Evolutionary conservation across 371 early-diverging fungal genomes (phyloP).

Genomic region (Circinella minor): DNA sequence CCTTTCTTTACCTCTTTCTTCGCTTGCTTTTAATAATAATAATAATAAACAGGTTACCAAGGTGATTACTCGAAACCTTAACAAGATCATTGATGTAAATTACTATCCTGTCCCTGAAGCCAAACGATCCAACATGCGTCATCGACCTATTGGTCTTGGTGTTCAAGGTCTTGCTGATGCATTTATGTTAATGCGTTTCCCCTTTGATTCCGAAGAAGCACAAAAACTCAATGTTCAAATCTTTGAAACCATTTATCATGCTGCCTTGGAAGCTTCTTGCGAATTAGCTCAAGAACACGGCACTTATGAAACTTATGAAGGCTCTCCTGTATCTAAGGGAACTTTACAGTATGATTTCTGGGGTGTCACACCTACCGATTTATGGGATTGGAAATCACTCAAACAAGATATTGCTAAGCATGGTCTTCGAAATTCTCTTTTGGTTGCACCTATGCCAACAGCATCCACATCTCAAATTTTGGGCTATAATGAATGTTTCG

Average conservation of each 20-base stretch:
- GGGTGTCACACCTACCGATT: slow-evolving; percentile 79
- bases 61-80: slow-evolving; percentile 90
- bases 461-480: slow-evolving; percentile 99
- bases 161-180: slow-evolving; percentile 99
- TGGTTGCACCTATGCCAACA: slow-evolving; percentile 99
- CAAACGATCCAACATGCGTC: slow-evolving; percentile 87
- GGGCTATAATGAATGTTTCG: slow-evolving; percentile 99
- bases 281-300: slow-evolving; percentile 91
- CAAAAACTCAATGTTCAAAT: slow-evolving; percentile 88
- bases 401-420: slow-evolving; percentile 83
- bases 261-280: slow-evolving; percentile 94
- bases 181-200: slow-evolving; percentile 93
- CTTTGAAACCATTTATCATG: slow-evolving; percentile 99
- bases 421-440: slow-evolving; percentile 98
- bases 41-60: slow-evolving; percentile 65
- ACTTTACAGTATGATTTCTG: slow-evolving; percentile 97
- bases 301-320: slow-evolving; percentile 89
- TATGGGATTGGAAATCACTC: slow-evolving; percentile 93
- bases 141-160: slow-evolving; percentile 99
- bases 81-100: slow-evolving; percentile 98
- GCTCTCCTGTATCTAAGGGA: slow-evolving; percentile 94
- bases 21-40: no score
- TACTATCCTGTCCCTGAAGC: slow-evolving; percentile 98
- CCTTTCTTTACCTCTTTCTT: no score
- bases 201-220: slow-evolving; percentile 97